Evolutionary conservation across 2,329 filamentous ascomycete genomes (phyloP).

Genomic region (Aspergillus vadensis): DNA sequence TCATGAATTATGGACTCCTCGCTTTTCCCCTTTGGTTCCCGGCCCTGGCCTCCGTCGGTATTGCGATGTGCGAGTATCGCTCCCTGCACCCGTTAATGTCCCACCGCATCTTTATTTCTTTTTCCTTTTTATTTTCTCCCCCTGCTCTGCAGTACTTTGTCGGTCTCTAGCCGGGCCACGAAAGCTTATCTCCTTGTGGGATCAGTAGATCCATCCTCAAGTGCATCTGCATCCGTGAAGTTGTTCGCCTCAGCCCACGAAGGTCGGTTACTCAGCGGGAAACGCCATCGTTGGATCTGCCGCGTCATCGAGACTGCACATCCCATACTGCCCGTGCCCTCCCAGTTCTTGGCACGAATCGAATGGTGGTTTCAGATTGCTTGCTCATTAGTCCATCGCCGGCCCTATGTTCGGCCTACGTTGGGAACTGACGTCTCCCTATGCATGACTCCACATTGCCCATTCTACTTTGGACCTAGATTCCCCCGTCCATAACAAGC

Average conservation of each 20-base stretch:
- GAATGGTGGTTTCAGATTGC: constrained; percentile 8
- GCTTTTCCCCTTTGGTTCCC: background rate
- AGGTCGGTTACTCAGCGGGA: background rate
- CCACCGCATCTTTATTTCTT: background rate
- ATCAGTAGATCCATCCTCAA: background rate
- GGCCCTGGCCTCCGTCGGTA: background rate
- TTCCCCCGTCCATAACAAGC: background rate
- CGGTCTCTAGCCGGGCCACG: background rate
- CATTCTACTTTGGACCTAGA: constrained; percentile 3
- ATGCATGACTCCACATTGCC: background rate
- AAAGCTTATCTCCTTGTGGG: too few relatives aligned
- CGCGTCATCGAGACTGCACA: constrained; percentile 10
- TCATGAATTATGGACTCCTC: background rate
- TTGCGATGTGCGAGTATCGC: background rate
- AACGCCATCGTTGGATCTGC: background rate
- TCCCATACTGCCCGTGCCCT: constrained; percentile 5
- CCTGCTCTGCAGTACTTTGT: background rate
- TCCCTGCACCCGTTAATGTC: background rate
- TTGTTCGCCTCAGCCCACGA: background rate
- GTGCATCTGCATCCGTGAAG: background rate
- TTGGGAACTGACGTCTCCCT: constrained; percentile 6
- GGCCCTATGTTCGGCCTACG: constrained; percentile 1
- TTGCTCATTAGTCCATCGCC: background rate
- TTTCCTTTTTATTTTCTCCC: background rate
- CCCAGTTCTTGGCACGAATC: constrained; percentile 6